Evolutionary conservation across 1,284 basidiomycete genomes (phyloP), one percentile per base, ranked within the genome.

Genomic region (Sporisorium iseilematis-ciliati): DNA sequence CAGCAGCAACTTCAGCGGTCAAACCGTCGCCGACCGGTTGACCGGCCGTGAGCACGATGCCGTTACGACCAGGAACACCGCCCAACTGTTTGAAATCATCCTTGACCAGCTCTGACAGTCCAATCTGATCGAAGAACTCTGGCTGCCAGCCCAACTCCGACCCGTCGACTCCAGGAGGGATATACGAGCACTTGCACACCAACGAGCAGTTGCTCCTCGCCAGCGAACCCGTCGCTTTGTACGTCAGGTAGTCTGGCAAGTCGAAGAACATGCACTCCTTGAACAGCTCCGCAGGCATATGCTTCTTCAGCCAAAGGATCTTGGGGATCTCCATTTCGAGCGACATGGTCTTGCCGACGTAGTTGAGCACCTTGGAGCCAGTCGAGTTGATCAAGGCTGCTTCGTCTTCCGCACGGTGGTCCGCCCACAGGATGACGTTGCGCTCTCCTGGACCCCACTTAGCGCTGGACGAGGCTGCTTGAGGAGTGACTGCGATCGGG

Each of bases 261-360:
- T 99, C 97, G 86, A 97, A 99, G 88, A 99, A 96, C 86, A 94
- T 92, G 87, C 92, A 94, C 56, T 89, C 87, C 49, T 90, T 88
- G 87, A 99, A 99, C n/a, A 88, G 87, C 14, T 89, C 87, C 0
- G 89, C 83, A 2, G 89, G 85, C 93, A 97, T 95, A 87, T 93
- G 89, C 67, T 91, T 91, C 86, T 95, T 97, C 49, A 99, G 88
- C 96, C 96, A 99, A 35, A 98, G 90, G 12, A 95, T 92, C 87
- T 98, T 97, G 0, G 95, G 95, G 53, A 77, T 80, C 67, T 84
- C 82, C 82, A 84, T 84, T 57, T 84, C 82, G 57, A 82, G 80
- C 42, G 94, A 96, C 92, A 99, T 97, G 38, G 91, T 94, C 54
- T 94, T 94, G 26, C 96, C 96, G 42, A 99, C 95, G 86, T 96